Evolutionary conservation across 1,139 yeast species (phyloP), one percentile per base, ranked within the genome.

Genomic region (Blastobotrys capitulatus): DNA sequence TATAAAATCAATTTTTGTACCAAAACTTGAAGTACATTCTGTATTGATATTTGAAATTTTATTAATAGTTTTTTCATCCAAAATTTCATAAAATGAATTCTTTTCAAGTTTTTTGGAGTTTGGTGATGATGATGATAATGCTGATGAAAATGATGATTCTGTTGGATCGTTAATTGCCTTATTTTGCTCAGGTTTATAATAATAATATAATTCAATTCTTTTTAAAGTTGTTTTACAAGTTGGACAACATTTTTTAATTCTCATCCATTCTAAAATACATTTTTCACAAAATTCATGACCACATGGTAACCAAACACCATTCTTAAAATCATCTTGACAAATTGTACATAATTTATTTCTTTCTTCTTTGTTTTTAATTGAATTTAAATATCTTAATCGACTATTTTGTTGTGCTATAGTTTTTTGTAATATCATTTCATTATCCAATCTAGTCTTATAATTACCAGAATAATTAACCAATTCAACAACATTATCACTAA

Each of bases 251-350:
- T 65, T 63, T 38, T 75, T 75, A 19, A 71, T 71, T 13, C 68
- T 70, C 50, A 84, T 64, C 97, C 98, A 92, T 51, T 76, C 81
- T 15, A 69, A 74, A 36, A 89, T 71, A 64, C 97, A 90, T 1
- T 78, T 83, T 52, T 79, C 77, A 63, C 97, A 90, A 62, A 84
- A 90, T 58, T 82, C 83, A 66, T 90, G 97, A 0, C 97, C 97
- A 73, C 97, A 90, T 18, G 80, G 81, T 0, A 95, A 83, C 53
- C 90, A 71, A 0, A 92, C 77, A 0, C 97, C 97, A 43, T 80
- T 73, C 2, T 79, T 73, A 42, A 89, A 87, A 1, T 76, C 64
- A 3, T 80, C 74, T 22, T 84, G 78, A 63, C 98, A 92, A 56
- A 92, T 89, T 41, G 83, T 77, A 66, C 97, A 92, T 45, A 76